Evolutionary conservation across 2,329 filamentous ascomycete species (phyloP).

Genomic region (Pseudocercospora macadamiae): DNA sequence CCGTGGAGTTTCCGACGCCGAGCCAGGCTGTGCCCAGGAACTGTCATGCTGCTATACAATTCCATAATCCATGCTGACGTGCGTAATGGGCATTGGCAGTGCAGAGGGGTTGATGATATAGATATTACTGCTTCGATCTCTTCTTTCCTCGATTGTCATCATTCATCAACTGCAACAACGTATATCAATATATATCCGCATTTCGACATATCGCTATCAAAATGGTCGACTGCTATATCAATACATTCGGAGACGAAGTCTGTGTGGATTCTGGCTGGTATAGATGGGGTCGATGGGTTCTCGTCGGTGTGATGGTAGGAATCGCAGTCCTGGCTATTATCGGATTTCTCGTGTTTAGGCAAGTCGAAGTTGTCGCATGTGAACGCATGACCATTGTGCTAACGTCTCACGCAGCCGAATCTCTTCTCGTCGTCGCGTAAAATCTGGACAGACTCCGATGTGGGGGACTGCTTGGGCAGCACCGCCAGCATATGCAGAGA

Average conservation of each 20-base stretch:
- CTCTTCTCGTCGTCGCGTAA: conserved; percentile 3
- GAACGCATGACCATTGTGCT: background rate
- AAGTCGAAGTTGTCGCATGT: background rate
- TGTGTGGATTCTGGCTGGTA: conserved; percentile 11
- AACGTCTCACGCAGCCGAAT: background rate
- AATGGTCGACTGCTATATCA: conserved; percentile 11
- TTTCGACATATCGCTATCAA: background rate
- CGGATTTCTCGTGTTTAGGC: conserved; percentile 7
- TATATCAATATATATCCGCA: background rate
- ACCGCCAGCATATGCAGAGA: conserved; percentile 7
- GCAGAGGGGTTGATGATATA: background rate
- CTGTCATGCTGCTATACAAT: background rate
- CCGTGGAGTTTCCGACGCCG: background rate
- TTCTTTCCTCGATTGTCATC: background rate
- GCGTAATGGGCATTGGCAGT: conserved; percentile 4
- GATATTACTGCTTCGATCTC: background rate
- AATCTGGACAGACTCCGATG: background rate
- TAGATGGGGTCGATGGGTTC: conserved; percentile 10
- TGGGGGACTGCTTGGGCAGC: conserved; percentile 11
- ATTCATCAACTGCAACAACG: background rate
- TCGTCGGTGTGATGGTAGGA: conserved; percentile 2
- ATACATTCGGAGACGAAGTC: background rate
- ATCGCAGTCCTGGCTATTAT: background rate
- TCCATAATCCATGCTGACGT: conserved; percentile 2
- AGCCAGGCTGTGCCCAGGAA: conserved; percentile 3